phyloP scores from a whole-genome alignment of 495 filamentous ascomycete species.

The Daldinia caldariorum region DNA sequence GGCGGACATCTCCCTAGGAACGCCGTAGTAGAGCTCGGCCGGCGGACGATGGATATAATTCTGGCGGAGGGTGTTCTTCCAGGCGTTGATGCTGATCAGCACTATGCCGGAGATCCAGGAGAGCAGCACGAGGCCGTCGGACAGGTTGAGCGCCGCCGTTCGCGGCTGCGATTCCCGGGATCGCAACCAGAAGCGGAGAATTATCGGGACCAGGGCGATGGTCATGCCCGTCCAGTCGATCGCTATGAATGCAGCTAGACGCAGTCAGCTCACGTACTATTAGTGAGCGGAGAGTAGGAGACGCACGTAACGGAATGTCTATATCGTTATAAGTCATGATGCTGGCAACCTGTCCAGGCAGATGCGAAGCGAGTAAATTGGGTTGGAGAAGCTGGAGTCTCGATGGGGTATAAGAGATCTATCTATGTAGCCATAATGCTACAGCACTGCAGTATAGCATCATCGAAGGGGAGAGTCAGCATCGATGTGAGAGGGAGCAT shows the following conservation, averaged over 20 bases:
- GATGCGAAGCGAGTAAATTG: not conserved
- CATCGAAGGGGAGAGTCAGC: not conserved
- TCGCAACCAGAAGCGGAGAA: constrained; percentile 17
- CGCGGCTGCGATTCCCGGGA: not conserved
- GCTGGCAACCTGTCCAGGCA: not conserved
- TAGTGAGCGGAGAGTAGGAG: not conserved
- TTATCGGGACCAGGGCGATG: constrained; percentile 4
- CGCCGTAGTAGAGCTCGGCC: constrained; percentile 8
- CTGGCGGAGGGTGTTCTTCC: constrained; percentile 16
- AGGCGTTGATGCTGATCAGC: constrained; percentile 14
- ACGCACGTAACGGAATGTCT: constrained; percentile 17
- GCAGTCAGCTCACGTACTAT: constrained; percentile 3
- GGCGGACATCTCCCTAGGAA: constrained; percentile 3
- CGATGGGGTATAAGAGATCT: not conserved
- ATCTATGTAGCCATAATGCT: constrained; percentile 7
- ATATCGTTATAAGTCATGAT: constrained; percentile 18
- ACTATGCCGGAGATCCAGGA: constrained; percentile 13
- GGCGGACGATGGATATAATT: not conserved
- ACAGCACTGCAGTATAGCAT: not conserved
- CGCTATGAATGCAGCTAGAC: constrained; percentile 17
- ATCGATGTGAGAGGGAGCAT: not conserved
- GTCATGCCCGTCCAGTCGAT: constrained; percentile 16
- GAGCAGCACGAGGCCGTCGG: constrained; percentile 12
- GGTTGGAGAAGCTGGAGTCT: not conserved
- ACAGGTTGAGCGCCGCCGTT: not conserved